Evolutionary conservation across 2,329 filamentous ascomycete species (phyloP).

Genomic region (Acrocalymma vagum): DNA sequence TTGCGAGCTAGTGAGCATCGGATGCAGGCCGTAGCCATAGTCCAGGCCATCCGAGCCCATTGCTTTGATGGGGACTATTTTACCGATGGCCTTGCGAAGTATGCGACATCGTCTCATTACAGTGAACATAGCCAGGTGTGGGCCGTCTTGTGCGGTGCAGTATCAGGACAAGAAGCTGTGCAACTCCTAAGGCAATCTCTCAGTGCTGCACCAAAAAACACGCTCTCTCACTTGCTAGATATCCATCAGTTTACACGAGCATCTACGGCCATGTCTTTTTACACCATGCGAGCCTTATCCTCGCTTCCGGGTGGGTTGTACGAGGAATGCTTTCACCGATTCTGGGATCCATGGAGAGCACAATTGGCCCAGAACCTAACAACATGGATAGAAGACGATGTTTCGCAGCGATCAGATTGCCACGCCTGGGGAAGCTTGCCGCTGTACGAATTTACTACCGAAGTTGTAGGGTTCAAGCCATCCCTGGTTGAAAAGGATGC

Average conservation of each 20-base stretch:
- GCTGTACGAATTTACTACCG: slow-evolving; percentile 52
- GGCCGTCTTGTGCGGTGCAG: slow-evolving; percentile 42
- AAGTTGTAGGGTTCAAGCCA: slow-evolving; percentile 40
- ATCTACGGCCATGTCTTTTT: slow-evolving; percentile 51
- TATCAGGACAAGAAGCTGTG: slow-evolving; percentile 15
- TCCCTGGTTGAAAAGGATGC: slow-evolving; percentile 21
- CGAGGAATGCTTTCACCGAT: slow-evolving; percentile 22
- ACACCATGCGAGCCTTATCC: slow-evolving; percentile 49
- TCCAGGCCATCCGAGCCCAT: slow-evolving; percentile 34
- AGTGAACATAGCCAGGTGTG: slow-evolving; percentile 51
- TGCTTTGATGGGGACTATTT: slow-evolving; percentile 39
- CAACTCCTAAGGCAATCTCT: neutral
- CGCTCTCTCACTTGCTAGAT: slow-evolving; percentile 26
- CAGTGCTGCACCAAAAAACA: neutral
- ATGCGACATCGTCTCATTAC: slow-evolving; percentile 33
- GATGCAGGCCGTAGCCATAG: slow-evolving; percentile 27
- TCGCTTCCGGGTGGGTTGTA: slow-evolving; percentile 44
- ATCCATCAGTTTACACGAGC: slow-evolving; percentile 29
- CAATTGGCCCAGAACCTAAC: slow-evolving; percentile 48
- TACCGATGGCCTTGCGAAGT: slow-evolving; percentile 43
- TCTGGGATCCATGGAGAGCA: slow-evolving; percentile 50
- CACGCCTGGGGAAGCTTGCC: slow-evolving; percentile 56
- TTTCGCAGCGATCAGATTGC: slow-evolving; percentile 54
- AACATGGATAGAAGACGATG: slow-evolving; percentile 55
- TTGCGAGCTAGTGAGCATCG: slow-evolving; percentile 2